Evolutionary conservation across 2,329 filamentous ascomycete genomes (phyloP), one percentile per base, ranked within the genome.

Genomic region (Calonectria pauciramosa): DNA sequence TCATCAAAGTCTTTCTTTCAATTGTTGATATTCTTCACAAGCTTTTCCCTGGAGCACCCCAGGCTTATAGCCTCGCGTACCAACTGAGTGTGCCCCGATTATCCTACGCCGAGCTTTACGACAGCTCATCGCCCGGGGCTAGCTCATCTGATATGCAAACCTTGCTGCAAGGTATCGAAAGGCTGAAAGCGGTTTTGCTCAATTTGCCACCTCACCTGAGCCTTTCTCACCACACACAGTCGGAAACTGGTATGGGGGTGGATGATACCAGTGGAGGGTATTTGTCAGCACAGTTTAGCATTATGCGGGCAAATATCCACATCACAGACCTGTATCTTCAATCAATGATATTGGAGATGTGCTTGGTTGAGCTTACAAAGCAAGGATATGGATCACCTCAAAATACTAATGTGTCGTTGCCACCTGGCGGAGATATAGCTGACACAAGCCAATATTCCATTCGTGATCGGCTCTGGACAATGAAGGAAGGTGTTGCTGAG

Each of bases 301-400:
- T 60, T 6, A 60, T 60, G 56, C 32, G 56, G 10, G 56, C 56
- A 28, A 60, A 60, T 20, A 60, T 60, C 13, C 56, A 60, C 34
- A 60, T 60, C 8, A 60, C 56, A 10, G 34, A 14, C 8, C 10
- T 60, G 20, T 60, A 60, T 18, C 56, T 60, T 28, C 56, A 60
- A 14, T 60, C 56, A 14, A 60, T 60, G 56, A 60, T 60, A 60
- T 5, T 60, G n/a, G 56, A 60, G 23, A 60, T 60, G 56, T 41
- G 23, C 34, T 34, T 60, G 56, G 56, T 60, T 23, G 56, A 60
- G 20, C 34, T 60, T 10, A 7, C n/a, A 18, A 60, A 60, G 56
- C 23, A 23, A 23, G 23, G 16, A 2, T 26, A 36, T 14, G 34
- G 34, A 18, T 18, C 56, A 2, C 34, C 56, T 5, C 56, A 41